Evolutionary conservation across 1,284 basidiomycete species (phyloP), one percentile per base, ranked within the genome.

Genomic region (Leccinum pachyderme): DNA sequence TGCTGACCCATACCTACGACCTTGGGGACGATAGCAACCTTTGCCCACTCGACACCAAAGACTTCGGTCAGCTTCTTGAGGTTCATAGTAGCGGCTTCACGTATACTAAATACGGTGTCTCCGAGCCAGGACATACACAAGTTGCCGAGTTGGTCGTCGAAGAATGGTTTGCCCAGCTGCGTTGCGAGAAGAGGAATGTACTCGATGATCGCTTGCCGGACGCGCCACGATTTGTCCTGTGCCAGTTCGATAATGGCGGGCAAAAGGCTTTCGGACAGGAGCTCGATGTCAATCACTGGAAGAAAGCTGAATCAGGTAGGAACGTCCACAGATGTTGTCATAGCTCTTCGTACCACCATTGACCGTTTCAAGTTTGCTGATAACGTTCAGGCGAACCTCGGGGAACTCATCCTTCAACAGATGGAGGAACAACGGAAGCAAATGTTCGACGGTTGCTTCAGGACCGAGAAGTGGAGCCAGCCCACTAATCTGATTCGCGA

Each of bases 141-240:
- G 67, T 91, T 93, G 49, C 92, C 92, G 47, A 99, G 83, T 73
- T 98, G 94, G 69, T 99, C 97, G 73, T 99, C 95, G 69, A 99
- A 99, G 80, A 99, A 99, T 35, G 89, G 80, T 63, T 95, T 94
- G 56, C 97, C 97, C 53, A 99, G 84, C 72, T 99, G 97, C 24
- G 91, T 96, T 47, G 97, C 95, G 41, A 99, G 87, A 24, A 99
- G 84, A 24, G 80, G 97, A 75, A 87, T 98, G 76, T 99, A 98
- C 75, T 99, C 97, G 74, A 99, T 99, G 75, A 99, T 99, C 13
- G 97, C 97, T 75, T 99, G 97, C 63, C 97, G 89, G 43, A 99
- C 97, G 49, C 97, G 90, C 97, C 97, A 99, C 63, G 98, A 98
- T 75, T 99, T 99, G 80, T 99, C 97, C 74, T 99, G 97, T 25